phyloP scores from a whole-genome alignment of 2,329 filamentous ascomycete species.

The Alternaria hordeiaustralica region DNA sequence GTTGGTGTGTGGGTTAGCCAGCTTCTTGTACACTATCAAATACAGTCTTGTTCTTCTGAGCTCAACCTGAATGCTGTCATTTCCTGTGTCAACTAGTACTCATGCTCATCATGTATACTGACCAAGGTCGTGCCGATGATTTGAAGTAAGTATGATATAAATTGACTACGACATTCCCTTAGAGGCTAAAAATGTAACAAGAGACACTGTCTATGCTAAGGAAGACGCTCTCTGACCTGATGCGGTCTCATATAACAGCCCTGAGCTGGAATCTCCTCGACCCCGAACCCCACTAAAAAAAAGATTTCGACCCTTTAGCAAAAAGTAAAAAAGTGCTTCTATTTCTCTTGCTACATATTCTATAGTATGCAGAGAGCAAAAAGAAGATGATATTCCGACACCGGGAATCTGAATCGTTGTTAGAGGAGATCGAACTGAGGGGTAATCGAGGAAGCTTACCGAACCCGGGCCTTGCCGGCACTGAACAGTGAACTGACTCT shows the following conservation, averaged over 20 bases:
- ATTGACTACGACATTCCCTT: background rate
- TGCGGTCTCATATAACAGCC: background rate
- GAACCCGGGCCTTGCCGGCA: slow-evolving; percentile 3
- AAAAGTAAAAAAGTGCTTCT: background rate
- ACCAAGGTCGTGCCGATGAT: background rate
- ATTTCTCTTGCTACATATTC: background rate
- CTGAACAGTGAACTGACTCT: slow-evolving; percentile 1
- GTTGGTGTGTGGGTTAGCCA: background rate
- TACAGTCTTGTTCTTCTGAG: background rate
- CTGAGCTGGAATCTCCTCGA: background rate
- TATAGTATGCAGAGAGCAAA: background rate
- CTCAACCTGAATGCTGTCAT: background rate
- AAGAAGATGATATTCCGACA: background rate
- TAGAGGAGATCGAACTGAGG: background rate
- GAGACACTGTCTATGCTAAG: background rate
- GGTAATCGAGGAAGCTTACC: background rate
- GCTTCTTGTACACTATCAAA: slow-evolving; percentile 4
- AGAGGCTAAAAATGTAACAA: background rate
- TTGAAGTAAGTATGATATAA: background rate
- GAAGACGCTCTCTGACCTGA: too few species aligned
- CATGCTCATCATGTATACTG: background rate
- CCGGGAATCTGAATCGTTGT: background rate
- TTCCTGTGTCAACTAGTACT: background rate
- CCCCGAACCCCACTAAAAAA: too few species aligned
- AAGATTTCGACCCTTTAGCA: background rate